Evolutionary conservation across 305 asterid species (phyloP), one percentile per base, ranked within the genome.

Genomic region (Caryopteris hybrid): DNA sequence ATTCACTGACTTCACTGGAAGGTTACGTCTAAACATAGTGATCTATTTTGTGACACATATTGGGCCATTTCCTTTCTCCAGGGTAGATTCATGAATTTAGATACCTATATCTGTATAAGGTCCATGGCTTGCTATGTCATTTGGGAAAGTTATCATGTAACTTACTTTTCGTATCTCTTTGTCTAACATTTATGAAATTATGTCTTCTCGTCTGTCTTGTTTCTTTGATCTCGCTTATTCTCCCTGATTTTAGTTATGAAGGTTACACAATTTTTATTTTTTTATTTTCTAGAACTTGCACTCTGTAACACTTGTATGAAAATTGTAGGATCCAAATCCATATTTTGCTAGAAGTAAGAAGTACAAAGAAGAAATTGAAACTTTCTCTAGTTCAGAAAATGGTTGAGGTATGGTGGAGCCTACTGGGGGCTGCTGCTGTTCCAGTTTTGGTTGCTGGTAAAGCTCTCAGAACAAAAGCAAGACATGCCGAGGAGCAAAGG

Each of bases 351-450:
- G 34, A 69, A 34, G 60, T 21, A 27, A 38, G 11, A 34, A 22
- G 2, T 39, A 23, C 11, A 12, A 59, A 61, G 52, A 67, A 66
- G 67, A 45, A 63, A 65, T 63, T 27, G 39, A 18, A 58, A 21
- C 51, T 36, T 43, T 73, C 53, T 55, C 43, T 29, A 65, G 64
- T 5, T 25, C 36, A 54, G 1, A 36, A 74, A 66, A 90, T 93
- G 99, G 96, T 87, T 59, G 97, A 93, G 23, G 81, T 78, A 74
- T 87, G 89, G 96, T 90, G 95, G 99, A 80, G 90, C 23, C 53
- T 90, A 16, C 72, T 90, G 5, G 97, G 91, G 48, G 96, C 95
- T 6, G 60, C 67, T 56, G 90, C 86, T 23, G 76, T 90, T n/a
- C 97, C 99, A 5, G 89, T 95, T 23, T 63, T 86, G 58, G 41